These are phyloP conservation scores for Pelargonium australe DNA, from an alignment of 441 rosid species.

Conservation along the genomic window DNA sequence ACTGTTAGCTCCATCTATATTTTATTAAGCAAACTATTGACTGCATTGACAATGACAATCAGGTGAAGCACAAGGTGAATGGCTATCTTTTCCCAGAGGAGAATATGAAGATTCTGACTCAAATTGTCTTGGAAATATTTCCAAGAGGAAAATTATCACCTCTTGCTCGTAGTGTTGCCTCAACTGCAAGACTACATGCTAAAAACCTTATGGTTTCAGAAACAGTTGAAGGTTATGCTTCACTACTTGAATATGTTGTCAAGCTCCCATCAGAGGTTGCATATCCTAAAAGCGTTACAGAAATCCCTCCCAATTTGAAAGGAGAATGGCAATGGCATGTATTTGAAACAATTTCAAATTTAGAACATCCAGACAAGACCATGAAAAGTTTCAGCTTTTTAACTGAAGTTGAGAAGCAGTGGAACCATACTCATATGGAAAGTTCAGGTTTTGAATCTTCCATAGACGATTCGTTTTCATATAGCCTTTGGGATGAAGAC, in stretches of 20 bases:
- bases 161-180: conserved; percentile 49
- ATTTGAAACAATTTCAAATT: conserved; percentile 42
- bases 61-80: conserved; percentile 89
- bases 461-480: conserved; percentile 56
- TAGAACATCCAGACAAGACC: conserved; percentile 35
- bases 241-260: conserved; percentile 57
- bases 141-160: conserved; percentile 55
- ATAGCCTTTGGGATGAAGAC: conserved; percentile 82
- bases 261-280: conserved; percentile 83
- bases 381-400: conserved; percentile 51
- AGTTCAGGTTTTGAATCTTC: conserved; percentile 27
- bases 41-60: conserved; percentile 40
- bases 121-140: conserved; percentile 49
- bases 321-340: conserved; percentile 76
- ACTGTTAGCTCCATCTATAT: conserved; percentile 11
- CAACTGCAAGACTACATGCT: conserved; percentile 49
- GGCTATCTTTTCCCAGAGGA: conserved; percentile 83
- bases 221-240: conserved; percentile 66
- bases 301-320: conserved; percentile 42
- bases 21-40: conserved; percentile 35
- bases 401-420: conserved; percentile 54
- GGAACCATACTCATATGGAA: conserved; percentile 52
- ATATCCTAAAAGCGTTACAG: conserved; percentile 46
- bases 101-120: conserved; percentile 45
- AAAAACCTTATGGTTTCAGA: conserved; percentile 74